Evolutionary conservation across 2,329 filamentous ascomycete species (phyloP).

Genomic region (Aphanocladium album): DNA sequence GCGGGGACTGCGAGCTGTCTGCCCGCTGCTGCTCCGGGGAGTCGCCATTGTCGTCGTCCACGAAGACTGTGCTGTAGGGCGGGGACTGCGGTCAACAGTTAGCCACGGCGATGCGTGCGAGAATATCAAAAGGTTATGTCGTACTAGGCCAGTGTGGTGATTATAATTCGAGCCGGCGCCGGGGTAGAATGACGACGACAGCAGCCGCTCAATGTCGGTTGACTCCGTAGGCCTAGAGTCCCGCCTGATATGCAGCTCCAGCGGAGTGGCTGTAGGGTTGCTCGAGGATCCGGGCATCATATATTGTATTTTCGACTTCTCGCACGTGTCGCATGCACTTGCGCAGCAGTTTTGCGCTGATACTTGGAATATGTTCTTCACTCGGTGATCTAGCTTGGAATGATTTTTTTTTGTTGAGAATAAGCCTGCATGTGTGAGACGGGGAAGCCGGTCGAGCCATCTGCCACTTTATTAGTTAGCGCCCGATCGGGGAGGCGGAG

Average conservation of each 20-base stretch:
- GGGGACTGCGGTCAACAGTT: background rate
- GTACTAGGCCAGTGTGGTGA: background rate
- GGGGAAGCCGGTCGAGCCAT: background rate
- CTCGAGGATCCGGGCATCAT: background rate
- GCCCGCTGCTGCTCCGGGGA: background rate
- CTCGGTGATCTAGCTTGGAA: background rate
- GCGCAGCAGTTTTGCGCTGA: background rate
- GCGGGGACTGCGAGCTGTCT: background rate
- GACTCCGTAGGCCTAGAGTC: background rate
- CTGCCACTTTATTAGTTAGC: background rate
- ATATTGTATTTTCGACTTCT: background rate
- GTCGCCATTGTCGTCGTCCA: background rate
- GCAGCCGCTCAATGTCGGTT: conserved; percentile 2
- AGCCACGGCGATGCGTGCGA: background rate
- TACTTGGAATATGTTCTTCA: background rate
- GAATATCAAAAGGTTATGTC: background rate
- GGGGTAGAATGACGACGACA: conserved; percentile 7
- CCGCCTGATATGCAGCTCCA: background rate
- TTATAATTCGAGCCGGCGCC: background rate
- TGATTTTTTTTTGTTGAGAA: background rate
- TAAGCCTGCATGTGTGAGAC: background rate
- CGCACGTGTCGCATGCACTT: background rate
- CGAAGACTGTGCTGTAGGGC: background rate
- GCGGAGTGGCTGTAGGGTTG: background rate
- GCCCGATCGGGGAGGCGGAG: conserved; percentile 1